These are phyloP conservation scores for Pseudocercospora crystallina DNA, from an alignment of 2,329 filamentous ascomycete species.

Conservation along the genomic window DNA sequence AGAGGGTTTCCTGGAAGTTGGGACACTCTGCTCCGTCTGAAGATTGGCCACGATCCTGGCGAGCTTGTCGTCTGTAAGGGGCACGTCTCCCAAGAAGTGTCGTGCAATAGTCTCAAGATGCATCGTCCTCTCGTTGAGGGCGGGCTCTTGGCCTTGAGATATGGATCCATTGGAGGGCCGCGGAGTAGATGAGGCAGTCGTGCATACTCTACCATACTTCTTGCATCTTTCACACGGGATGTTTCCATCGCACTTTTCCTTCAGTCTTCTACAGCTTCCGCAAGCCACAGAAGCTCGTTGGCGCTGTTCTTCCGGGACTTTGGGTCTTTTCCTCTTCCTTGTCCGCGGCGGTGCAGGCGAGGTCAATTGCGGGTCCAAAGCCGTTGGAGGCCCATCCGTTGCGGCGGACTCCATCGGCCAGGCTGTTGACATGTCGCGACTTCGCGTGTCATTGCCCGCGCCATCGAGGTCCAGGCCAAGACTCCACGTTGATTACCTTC, in stretches of 20 bases:
- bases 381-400: too few species aligned
- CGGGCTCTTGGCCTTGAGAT: background rate
- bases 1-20: slow-evolving; percentile 3
- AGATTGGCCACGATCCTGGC: slow-evolving; percentile 17
- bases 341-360: background rate
- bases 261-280: slow-evolving; percentile 15
- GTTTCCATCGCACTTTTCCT: slow-evolving; percentile 23
- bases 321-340: slow-evolving; percentile 16
- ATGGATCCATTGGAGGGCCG: background rate
- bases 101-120: slow-evolving; percentile 19
- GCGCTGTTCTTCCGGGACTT: slow-evolving; percentile 20
- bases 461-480: too few species aligned
- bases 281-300: slow-evolving; percentile 18
- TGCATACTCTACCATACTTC: slow-evolving; percentile 8
- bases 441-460: too few species aligned
- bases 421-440: too few species aligned
- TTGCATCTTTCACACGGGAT: slow-evolving; percentile 18
- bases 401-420: too few species aligned
- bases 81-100: slow-evolving; percentile 15
- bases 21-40: slow-evolving; percentile 4
- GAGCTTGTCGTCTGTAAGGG: slow-evolving; percentile 15
- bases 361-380: too few species aligned
- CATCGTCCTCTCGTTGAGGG: slow-evolving; percentile 2
- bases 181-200: slow-evolving; percentile 8
- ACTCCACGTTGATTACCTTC: too few species aligned